Evolutionary conservation across 495 filamentous ascomycete species (phyloP), one percentile per base, ranked within the genome.

Genomic region (Tuber magnatum): DNA sequence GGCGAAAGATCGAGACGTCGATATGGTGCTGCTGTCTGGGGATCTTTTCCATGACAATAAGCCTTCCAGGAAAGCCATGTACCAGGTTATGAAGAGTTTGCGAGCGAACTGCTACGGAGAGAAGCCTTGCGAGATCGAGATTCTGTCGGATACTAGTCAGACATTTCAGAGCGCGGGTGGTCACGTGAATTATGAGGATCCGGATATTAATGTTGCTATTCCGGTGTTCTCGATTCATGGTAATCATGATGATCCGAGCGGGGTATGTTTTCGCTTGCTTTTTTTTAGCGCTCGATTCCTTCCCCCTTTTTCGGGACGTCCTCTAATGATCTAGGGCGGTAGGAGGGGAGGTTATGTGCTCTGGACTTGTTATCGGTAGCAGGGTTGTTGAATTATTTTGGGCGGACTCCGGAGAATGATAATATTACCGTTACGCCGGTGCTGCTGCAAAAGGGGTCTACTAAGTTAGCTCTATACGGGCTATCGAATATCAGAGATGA

Each of bases 41-140:
- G 95, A 99, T 81, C 87, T 99, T 2, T 99, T 99, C 84, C 95
- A 99, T 83, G 95, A 99, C 77, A 99, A 99, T 81, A 97, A 97
- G 82, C 95, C 95, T 8, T 97, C 93, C n/a, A 88, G 96, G 68
- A 96, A 97, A 80, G 88, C 93, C 46, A 93, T 99, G 92, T 98
- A 96, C 82, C 91, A 98, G 77, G 95, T 97, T 72, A 98, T 97
- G 93, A 89, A 93, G 65, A 93, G 91, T 0, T 86, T 99, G 42
- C 89, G 95, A 32, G 91, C 93, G 88, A 94, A 97, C 84, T 98
- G 96, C 80, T 90, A 94, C 28, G 95, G 95, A 38, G 92, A 94
- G 82, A 97, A 94, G 76, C 95, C 95, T 0, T 98, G 95, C 84
- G 92, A 97, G 85, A 86, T 99, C 68, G 92, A 99, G 84, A 91